Percentiles rank a stretch among this genome's conserved stretches.
These are phyloP conservation scores for Suillus clintonianus DNA, from an alignment of 768 basidiomycete genomes.

Conservation along the genomic window DNA sequence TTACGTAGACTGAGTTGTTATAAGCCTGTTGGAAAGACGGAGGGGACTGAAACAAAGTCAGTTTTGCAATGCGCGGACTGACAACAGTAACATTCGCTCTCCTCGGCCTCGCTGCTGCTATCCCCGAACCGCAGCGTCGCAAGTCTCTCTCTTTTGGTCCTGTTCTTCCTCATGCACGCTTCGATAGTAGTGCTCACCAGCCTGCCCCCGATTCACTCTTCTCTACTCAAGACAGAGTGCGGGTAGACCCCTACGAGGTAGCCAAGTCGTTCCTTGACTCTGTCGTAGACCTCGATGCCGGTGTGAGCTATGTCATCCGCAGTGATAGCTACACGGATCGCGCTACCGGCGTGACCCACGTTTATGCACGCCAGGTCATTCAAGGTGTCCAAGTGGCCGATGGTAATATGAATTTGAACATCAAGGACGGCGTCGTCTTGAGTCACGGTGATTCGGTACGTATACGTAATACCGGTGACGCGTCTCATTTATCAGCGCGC, in stretches of 20 bases:
- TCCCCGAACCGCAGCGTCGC: conserved; percentile 39
- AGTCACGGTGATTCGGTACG: conserved; percentile 88
- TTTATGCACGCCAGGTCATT: conserved; percentile 83
- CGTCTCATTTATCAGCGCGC: conserved; percentile 9
- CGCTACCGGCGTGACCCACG: conserved; percentile 84
- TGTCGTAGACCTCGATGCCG: conserved; percentile 37
- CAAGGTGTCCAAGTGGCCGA: conserved; percentile 88
- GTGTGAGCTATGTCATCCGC: conserved; percentile 59
- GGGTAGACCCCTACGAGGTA: conserved; percentile 56
- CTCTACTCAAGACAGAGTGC: conserved; percentile 40
- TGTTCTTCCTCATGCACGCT: conserved; percentile 69
- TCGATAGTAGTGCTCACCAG: conserved; percentile 42
- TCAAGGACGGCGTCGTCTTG: conserved; percentile 79
- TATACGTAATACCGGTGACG: conserved; percentile 12
- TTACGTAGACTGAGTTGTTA: not conserved
- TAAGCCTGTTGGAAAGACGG: not conserved
- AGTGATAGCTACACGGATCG: conserved; percentile 86
- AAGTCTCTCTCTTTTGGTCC: conserved; percentile 94
- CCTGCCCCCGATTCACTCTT: conserved; percentile 37
- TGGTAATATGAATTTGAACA: conserved; percentile 91
- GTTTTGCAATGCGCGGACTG: conserved; percentile 57
- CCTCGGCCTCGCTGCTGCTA: conserved; percentile 56
- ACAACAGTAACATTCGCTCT: conserved; percentile 62
- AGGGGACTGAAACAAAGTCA: not conserved
- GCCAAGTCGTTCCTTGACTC: conserved; percentile 60